Conservation (phyloP, 2,329 filamentous ascomycete species). For the Onygenales sp. region DNA sequence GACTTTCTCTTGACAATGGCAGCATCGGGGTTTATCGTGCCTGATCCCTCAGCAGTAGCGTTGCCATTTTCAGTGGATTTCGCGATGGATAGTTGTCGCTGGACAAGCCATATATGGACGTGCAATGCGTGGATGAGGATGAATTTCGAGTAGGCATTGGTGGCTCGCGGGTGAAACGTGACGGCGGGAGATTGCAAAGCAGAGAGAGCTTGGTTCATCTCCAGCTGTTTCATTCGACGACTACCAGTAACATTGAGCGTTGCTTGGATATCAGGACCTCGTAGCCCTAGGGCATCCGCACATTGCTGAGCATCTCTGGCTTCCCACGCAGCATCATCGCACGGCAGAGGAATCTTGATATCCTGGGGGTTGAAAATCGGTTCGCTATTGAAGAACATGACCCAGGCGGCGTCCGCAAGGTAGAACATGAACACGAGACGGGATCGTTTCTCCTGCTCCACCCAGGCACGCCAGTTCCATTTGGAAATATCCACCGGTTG, state of each 20-base stretch:
- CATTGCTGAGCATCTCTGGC: slow-evolving; percentile 51
- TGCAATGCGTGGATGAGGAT: slow-evolving; percentile 62
- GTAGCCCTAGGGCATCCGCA: slow-evolving; percentile 55
- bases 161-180: slow-evolving; percentile 54
- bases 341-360: slow-evolving; percentile 57
- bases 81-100: slow-evolving; percentile 32
- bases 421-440: slow-evolving; percentile 57
- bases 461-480: slow-evolving; percentile 59
- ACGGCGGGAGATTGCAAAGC: slow-evolving; percentile 51
- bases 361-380: slow-evolving; percentile 56
- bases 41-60: slow-evolving; percentile 8
- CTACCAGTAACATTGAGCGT: slow-evolving; percentile 52
- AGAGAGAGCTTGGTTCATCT: slow-evolving; percentile 52
- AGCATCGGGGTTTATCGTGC: slow-evolving; percentile 19
- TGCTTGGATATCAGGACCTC: slow-evolving; percentile 47
- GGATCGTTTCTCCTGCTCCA: slow-evolving; percentile 61
- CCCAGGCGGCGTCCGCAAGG: slow-evolving; percentile 54
- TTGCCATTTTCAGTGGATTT: slow-evolving; percentile 2
- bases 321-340: slow-evolving; percentile 67
- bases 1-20: slow-evolving; percentile 36
- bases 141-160: slow-evolving; percentile 66
- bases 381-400: slow-evolving; percentile 61
- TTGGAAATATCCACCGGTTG: slow-evolving; percentile 39
- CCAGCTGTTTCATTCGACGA: slow-evolving; percentile 54
- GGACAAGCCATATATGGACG: slow-evolving; percentile 49